Evolutionary conservation across 2,329 filamentous ascomycete genomes (phyloP), one percentile per base, ranked within the genome.

Genomic region (Monosporascus sp.): DNA sequence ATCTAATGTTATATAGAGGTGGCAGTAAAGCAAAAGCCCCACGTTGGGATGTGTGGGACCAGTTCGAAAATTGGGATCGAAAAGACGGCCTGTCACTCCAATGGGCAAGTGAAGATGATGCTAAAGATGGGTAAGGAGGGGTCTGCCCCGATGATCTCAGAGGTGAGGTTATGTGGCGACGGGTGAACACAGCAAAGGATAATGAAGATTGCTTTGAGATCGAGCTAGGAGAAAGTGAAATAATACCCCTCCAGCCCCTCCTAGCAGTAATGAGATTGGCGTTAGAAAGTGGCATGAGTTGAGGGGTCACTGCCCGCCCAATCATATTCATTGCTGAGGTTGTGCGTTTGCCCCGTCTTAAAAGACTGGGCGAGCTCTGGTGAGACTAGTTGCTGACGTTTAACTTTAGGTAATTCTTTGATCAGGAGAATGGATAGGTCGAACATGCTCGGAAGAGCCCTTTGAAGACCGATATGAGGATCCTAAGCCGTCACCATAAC

Each of bases 1-100:
- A 41, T 31, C 56, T 52, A 27, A 54, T 53, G 22, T 48, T 40
- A 34, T n/a, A 34, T 27, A 27, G 19, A 26, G 49, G 24, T 22
- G 34, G 27, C 6, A 19, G 48, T 40, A 17, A 49, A 8, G 24
- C 22, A 26, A 46, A 8, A 16, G 24, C 24, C 14, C 22, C 24
- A 27, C 24, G 7, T 46, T 27, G 43, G 20, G 24, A 26, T 31
- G 43, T 17, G 40, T 43, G 40, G 40, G 40, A 14, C 43, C 17
- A 27, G n/a, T 5, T 27, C 26, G 43, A 27, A 17, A 17, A 7
- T 22, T 26, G 43, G 6, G 24, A 24, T 19, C 43, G 43, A 26
- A 27, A 24, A 6, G 40, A 9, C 5, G 43, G 1, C 22, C 16
- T 14, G 22, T 7, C 31, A 27, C 43, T 31, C 7, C n/a, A 46